phyloP scores from a whole-genome alignment of 768 basidiomycete genomes.

The Mycena galericulata region DNA sequence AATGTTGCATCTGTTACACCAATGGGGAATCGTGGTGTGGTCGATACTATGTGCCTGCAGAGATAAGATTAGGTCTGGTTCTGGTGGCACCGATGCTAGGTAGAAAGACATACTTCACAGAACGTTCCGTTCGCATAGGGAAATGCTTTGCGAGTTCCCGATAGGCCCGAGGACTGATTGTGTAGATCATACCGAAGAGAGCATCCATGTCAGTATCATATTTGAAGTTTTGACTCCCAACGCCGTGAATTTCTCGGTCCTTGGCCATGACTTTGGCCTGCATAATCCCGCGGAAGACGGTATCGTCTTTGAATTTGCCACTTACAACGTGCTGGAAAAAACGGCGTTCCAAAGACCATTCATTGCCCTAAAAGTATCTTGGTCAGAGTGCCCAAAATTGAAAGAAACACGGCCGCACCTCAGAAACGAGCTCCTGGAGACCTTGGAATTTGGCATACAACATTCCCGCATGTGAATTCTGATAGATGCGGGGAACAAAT shows the following conservation, averaged over 20 bases:
- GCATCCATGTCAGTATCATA: conserved; percentile 37
- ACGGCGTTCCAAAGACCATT: conserved; percentile 12
- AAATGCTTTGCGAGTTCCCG: conserved; percentile 30
- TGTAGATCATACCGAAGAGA: conserved; percentile 29
- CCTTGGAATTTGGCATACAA: not conserved
- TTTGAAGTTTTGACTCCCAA: conserved; percentile 42
- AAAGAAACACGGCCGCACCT: not conserved
- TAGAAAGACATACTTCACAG: conserved; percentile 27
- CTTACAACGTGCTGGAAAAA: conserved; percentile 29
- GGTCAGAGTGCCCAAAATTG: not conserved
- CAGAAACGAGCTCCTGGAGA: conserved; percentile 3
- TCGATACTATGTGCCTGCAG: conserved; percentile 2
- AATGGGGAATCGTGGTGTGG: not conserved
- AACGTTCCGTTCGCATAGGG: conserved; percentile 23
- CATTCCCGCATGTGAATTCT: not conserved
- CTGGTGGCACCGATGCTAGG: not conserved
- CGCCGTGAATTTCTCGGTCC: conserved; percentile 34
- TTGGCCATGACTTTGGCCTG: conserved; percentile 30
- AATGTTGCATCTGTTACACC: not conserved
- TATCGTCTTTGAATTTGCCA: conserved; percentile 37
- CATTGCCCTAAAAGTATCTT: not conserved
- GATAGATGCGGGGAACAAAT: not conserved
- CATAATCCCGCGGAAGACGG: conserved; percentile 38
- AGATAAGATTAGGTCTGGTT: not conserved
- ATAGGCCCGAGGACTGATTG: conserved; percentile 36